Percentiles rank a stretch among this genome's conserved stretches.
Evolutionary conservation across 441 rosid genomes (phyloP).

Genomic region (Corymbia citriodora): DNA sequence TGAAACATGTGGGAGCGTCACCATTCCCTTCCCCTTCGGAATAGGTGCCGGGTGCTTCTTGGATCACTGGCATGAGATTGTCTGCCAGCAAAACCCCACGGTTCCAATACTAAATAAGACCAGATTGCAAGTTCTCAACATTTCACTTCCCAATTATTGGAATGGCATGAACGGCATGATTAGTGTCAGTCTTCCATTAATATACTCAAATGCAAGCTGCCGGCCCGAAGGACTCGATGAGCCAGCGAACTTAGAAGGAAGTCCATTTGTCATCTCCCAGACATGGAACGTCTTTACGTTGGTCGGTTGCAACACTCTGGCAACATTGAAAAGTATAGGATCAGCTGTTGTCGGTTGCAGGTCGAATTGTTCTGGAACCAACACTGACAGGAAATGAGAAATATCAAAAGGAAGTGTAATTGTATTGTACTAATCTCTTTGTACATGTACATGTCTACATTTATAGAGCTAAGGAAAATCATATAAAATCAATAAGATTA

Average conservation of each 20-base stretch:
- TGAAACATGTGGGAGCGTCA: neutral
- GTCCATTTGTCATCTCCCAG: neutral
- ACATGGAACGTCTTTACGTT: neutral
- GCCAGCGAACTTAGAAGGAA: neutral
- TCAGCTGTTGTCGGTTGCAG: neutral
- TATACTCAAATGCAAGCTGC: neutral
- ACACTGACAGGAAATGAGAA: no score
- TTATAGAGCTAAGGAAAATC: no score
- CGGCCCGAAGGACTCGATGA: rapidly evolving
- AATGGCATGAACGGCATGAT: neutral
- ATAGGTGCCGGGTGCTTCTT: neutral
- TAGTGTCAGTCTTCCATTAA: neutral
- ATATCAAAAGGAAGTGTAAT: no score
- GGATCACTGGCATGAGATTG: neutral
- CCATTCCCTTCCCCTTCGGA: neutral
- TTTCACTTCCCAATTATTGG: rapidly evolving
- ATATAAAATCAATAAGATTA: no score
- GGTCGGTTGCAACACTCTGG: neutral
- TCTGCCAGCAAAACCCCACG: neutral
- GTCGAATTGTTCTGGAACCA: neutral
- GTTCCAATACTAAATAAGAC: neutral
- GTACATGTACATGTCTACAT: no score
- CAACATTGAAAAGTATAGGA: neutral
- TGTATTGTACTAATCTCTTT: no score
- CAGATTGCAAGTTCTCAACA: no score